These are phyloP conservation scores for Verticillium alfalfae DNA, from an alignment of 2,329 filamentous ascomycete species.

Conservation along the genomic window DNA sequence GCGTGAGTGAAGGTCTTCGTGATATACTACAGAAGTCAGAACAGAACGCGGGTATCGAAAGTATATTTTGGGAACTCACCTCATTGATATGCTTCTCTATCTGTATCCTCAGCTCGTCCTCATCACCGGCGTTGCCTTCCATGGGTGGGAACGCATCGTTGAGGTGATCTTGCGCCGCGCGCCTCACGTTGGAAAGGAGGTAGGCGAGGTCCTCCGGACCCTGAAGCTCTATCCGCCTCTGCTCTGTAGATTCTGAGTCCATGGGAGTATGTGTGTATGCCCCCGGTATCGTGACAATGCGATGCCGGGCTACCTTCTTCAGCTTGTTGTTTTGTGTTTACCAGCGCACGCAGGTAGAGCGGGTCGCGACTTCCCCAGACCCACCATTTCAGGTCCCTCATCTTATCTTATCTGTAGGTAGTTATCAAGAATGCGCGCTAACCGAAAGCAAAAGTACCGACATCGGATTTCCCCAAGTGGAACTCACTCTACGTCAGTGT, in stretches of 20 bases:
- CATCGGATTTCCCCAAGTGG: background rate
- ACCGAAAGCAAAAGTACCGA: background rate
- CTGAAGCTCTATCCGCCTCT: slow-evolving; percentile 73
- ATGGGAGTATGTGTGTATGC: background rate
- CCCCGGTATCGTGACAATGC: background rate
- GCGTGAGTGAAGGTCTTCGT: slow-evolving; percentile 53
- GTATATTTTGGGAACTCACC: slow-evolving; percentile 27
- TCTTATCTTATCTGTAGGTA: background rate
- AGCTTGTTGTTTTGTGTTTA: background rate
- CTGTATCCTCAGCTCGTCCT: slow-evolving; percentile 51
- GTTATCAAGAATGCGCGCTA: background rate
- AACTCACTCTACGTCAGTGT: background rate
- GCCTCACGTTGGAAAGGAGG: slow-evolving; percentile 63
- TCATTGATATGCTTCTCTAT: slow-evolving; percentile 57
- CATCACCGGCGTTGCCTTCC: slow-evolving; percentile 28
- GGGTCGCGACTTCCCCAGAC: background rate
- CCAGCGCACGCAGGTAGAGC: background rate
- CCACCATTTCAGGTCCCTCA: background rate
- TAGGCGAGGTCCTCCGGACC: slow-evolving; percentile 67
- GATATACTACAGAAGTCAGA: slow-evolving; percentile 47
- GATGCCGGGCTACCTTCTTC: background rate
- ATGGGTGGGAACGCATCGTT: slow-evolving; percentile 63
- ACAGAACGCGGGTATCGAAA: background rate
- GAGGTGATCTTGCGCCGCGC: slow-evolving; percentile 62
- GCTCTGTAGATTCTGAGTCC: background rate